A percentile compares a stretch with the other conserved stretches of the same genome.
Evolutionary conservation across 2,329 filamentous ascomycete species (phyloP).

Genomic region (Paecilomyces sp.): DNA sequence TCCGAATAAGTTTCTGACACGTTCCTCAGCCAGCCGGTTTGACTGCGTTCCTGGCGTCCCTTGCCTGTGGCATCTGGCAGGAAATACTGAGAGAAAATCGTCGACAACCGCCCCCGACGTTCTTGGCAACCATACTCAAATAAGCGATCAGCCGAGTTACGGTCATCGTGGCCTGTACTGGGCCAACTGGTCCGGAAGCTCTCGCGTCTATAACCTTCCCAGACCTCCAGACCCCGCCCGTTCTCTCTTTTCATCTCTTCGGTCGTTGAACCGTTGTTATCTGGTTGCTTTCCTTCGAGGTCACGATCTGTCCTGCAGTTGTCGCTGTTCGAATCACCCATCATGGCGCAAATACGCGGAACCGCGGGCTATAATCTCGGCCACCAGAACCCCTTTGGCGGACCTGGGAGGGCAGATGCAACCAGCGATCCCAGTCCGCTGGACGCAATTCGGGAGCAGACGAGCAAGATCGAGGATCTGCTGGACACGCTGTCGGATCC

Average conservation of each 20-base stretch:
- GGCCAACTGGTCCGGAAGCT: conserved; percentile 13
- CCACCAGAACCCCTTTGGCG: conserved; percentile 64
- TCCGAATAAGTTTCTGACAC: background rate
- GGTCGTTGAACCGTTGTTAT: conserved; percentile 3
- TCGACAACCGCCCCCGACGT: background rate
- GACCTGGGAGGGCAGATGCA: conserved; percentile 51
- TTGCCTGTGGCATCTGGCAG: background rate
- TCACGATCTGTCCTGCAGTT: background rate
- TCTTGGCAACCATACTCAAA: conserved; percentile 24
- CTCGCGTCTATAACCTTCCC: conserved; percentile 4
- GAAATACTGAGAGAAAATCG: too few relatives aligned
- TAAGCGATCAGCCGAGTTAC: conserved; percentile 23
- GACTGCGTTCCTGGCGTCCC: background rate
- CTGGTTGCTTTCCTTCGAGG: conserved; percentile 8
- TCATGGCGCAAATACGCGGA: conserved; percentile 52
- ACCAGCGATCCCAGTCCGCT: conserved; percentile 67
- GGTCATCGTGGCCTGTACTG: conserved; percentile 36
- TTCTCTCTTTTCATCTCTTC: conserved; percentile 5
- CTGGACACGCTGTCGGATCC: conserved; percentile 83
- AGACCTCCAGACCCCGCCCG: background rate
- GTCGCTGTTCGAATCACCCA: conserved; percentile 7
- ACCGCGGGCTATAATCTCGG: conserved; percentile 78
- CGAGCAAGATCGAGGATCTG: conserved; percentile 95
- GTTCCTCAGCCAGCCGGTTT: background rate
- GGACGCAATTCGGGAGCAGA: conserved; percentile 86